phyloP scores from a whole-genome alignment of 1,284 basidiomycete species.

The Porodaedalea pini region DNA sequence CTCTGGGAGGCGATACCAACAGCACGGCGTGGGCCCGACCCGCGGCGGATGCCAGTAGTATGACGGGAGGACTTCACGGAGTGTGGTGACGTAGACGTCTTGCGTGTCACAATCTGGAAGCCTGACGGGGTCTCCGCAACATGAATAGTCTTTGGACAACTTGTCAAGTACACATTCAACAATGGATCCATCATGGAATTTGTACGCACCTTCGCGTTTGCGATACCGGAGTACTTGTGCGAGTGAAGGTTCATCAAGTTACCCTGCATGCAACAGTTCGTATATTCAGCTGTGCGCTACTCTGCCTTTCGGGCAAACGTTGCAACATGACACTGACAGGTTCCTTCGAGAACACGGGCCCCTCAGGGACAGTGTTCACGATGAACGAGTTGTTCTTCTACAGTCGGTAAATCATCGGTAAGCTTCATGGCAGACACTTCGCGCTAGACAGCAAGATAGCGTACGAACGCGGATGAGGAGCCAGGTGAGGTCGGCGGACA shows the following conservation, averaged over 20 bases:
- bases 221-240: slow-evolving; percentile 84
- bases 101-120: slow-evolving; percentile 67
- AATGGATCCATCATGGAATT: neutral
- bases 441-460: neutral
- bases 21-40: slow-evolving; percentile 73
- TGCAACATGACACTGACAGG: slow-evolving; percentile 50
- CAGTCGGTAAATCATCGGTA: neutral
- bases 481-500: slow-evolving; percentile 88
- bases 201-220: slow-evolving; percentile 69
- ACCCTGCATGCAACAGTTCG: slow-evolving; percentile 56
- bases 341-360: slow-evolving; percentile 79
- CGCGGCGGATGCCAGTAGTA: slow-evolving; percentile 58
- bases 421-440: neutral
- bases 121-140: slow-evolving; percentile 58
- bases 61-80: slow-evolving; percentile 48
- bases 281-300: too few relatives aligned
- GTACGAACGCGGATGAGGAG: slow-evolving; percentile 80
- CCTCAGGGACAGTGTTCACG: slow-evolving; percentile 70
- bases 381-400: slow-evolving; percentile 83
- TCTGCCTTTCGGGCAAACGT: neutral
- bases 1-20: slow-evolving; percentile 65
- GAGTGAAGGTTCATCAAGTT: slow-evolving; percentile 87
- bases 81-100: slow-evolving; percentile 58
- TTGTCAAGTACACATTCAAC: neutral
- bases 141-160: slow-evolving; percentile 54